These are phyloP conservation scores for Cenchrus americanus DNA, from an alignment of 176 grass and related monocot genomes.

Conservation along the genomic window DNA sequence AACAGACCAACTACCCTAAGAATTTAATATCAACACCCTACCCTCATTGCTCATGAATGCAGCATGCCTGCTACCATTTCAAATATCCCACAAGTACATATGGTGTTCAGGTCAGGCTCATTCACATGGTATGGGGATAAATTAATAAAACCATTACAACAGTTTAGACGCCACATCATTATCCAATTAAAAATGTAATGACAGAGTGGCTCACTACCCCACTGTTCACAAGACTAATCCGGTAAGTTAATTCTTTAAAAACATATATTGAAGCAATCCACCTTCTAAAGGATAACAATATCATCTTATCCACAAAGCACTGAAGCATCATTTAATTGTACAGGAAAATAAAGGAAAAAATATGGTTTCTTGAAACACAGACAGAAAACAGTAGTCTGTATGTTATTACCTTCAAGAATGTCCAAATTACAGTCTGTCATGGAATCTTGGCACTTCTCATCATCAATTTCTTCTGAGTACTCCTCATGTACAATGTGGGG, in stretches of 20 bases:
- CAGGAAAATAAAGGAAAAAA: background rate
- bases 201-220: background rate
- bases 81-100: constrained; percentile 25
- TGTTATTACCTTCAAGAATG: constrained; percentile 72
- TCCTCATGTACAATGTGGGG: constrained; percentile 93
- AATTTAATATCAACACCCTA: constrained; percentile 1
- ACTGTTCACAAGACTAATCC: background rate
- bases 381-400: background rate
- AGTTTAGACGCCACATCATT: background rate
- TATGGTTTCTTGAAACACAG: background rate
- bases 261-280: too few relatives aligned
- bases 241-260: background rate
- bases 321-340: background rate
- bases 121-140: constrained; percentile 4
- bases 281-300: background rate
- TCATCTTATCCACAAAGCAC: background rate
- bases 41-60: background rate
- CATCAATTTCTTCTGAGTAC: constrained; percentile 46
- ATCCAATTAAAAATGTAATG: background rate
- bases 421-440: constrained; percentile 52
- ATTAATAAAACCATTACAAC: constrained; percentile 7
- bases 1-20: background rate
- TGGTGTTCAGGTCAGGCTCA: background rate
- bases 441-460: constrained; percentile 53
- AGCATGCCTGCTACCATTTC: background rate